phyloP scores from a whole-genome alignment of 805 yeast genomes.

The Suhomyces xylopsoci region DNA sequence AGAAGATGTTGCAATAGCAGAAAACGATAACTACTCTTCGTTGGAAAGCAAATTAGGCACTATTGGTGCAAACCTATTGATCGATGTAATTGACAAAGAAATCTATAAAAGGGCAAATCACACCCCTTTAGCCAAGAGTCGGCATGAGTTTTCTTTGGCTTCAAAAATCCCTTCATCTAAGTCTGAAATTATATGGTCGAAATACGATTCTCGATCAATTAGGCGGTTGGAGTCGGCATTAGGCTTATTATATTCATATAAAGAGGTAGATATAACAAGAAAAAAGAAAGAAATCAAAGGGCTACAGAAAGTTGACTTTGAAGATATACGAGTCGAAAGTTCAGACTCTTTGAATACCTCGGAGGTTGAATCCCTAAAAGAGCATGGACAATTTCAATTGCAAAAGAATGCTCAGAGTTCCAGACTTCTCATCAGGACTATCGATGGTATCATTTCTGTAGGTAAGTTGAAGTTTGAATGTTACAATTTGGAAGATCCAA shows the following conservation, averaged over 20 bases:
- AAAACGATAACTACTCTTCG: conserved; percentile 42
- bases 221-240: conserved; percentile 46
- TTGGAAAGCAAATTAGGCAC: conserved; percentile 53
- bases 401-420: conserved; percentile 6
- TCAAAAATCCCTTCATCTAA: conserved; percentile 47
- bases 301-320: conserved; percentile 47
- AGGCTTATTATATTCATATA: conserved; percentile 54
- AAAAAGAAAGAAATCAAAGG: conserved; percentile 26
- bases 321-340: conserved; percentile 24
- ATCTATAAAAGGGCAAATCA: conserved; percentile 12
- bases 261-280: conserved; percentile 31
- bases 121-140: neutral
- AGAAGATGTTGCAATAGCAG: conserved; percentile 34
- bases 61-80: conserved; percentile 60
- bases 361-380: neutral
- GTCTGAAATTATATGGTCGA: conserved; percentile 48
- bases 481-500: conserved; percentile 44
- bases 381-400: neutral
- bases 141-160: conserved; percentile 50
- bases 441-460: conserved; percentile 40
- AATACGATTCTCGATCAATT: conserved; percentile 34
- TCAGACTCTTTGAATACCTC: neutral
- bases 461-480: conserved; percentile 53
- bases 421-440: conserved; percentile 40
- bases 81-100: conserved; percentile 37